phyloP scores from a whole-genome alignment of 2,329 filamentous ascomycete species.

The Diplodia intermedia region DNA sequence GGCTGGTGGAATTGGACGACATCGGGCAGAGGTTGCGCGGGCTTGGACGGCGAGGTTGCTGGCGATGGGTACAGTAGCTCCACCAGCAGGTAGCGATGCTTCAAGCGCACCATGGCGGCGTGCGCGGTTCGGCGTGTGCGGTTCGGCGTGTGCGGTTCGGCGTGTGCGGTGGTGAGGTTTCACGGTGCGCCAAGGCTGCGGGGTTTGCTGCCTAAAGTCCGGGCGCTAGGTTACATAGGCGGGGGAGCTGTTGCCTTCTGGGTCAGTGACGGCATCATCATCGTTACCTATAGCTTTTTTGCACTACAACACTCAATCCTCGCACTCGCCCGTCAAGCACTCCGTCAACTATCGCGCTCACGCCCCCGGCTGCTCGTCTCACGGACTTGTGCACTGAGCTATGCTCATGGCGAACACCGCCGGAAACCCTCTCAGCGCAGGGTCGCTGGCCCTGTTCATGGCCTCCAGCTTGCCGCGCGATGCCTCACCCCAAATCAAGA shows the following conservation, averaged over 20 bases:
- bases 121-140: not conserved
- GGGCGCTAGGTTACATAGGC: not conserved
- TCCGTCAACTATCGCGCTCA: not conserved
- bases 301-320: not conserved
- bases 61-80: slow-evolving; percentile 85
- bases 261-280: slow-evolving; percentile 24
- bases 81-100: slow-evolving; percentile 94
- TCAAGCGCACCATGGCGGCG: slow-evolving; percentile 88
- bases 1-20: slow-evolving; percentile 80
- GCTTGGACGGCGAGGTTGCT: slow-evolving; percentile 41
- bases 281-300: not conserved
- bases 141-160: slow-evolving; percentile 1
- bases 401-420: slow-evolving; percentile 30
- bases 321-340: not conserved
- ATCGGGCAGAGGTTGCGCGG: slow-evolving; percentile 56
- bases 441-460: slow-evolving; percentile 53
- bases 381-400: not conserved
- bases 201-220: slow-evolving; percentile 20
- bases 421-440: slow-evolving; percentile 51
- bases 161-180: slow-evolving; percentile 20
- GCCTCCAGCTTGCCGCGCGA: slow-evolving; percentile 52
- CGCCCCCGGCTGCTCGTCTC: not conserved
- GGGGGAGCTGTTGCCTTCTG: slow-evolving; percentile 22
- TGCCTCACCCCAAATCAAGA: slow-evolving; percentile 60
- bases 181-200: slow-evolving; percentile 18